A percentile compares a stretch with the other conserved stretches of the same genome.
phyloP scores from a whole-genome alignment of 805 yeast species.

The Pichia pseudocactophila region DNA sequence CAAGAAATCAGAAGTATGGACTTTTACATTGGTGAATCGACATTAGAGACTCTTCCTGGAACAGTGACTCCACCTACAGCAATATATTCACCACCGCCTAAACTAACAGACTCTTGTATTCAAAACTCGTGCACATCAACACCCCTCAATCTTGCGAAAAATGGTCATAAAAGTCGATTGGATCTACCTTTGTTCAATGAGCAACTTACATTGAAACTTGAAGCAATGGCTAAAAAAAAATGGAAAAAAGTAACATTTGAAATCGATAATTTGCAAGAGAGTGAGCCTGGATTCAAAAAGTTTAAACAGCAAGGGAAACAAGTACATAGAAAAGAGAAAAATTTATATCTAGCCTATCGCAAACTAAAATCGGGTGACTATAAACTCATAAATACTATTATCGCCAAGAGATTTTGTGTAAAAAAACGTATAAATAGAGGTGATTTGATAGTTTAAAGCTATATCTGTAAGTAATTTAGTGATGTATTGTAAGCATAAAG shows the following conservation, averaged over 20 bases:
- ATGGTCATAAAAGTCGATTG: too few relatives aligned
- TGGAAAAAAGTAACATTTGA: too few relatives aligned
- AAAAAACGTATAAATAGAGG: neutral
- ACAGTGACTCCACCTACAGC: slow-evolving; percentile 11
- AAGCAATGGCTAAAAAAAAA: too few relatives aligned
- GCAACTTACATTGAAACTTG: too few relatives aligned
- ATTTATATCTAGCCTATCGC: neutral
- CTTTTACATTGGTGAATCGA: slow-evolving; percentile 5
- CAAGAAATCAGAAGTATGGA: neutral
- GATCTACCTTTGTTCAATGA: too few relatives aligned
- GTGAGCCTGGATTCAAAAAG: neutral
- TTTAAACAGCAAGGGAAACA: neutral
- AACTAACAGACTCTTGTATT: slow-evolving; percentile 4
- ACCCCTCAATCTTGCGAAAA: neutral
- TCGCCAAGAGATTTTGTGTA: neutral
- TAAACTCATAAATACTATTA: neutral
- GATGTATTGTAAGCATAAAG: too few relatives aligned
- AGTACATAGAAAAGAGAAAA: neutral
- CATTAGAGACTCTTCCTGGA: slow-evolving; percentile 11
- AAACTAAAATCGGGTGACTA: neutral
- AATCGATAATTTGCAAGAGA: too few relatives aligned
- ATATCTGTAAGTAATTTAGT: too few relatives aligned
- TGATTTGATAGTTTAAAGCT: neutral
- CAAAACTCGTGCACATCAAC: slow-evolving; percentile 9
- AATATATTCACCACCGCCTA: slow-evolving; percentile 6